phyloP scores from a whole-genome alignment of 805 yeast species.

The Kluyveromyces lactis region DNA sequence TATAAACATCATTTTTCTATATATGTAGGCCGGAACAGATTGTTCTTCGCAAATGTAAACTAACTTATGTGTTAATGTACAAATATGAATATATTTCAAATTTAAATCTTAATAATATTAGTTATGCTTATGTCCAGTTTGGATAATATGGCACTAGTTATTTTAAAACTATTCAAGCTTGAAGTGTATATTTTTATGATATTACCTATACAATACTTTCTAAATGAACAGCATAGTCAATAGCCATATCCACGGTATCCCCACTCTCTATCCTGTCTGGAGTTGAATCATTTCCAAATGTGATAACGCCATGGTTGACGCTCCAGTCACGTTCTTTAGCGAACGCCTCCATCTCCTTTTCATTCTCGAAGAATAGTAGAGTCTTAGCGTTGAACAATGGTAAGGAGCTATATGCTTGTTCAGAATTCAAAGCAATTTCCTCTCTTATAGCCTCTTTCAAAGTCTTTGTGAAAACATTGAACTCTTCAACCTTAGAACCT shows the following conservation, averaged over 20 bases:
- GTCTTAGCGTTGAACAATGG: conserved; percentile 80
- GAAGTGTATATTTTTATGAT: too few species aligned
- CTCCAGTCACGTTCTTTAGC: conserved; percentile 52
- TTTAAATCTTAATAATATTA: not conserved
- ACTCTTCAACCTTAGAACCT: conserved; percentile 52
- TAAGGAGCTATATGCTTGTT: conserved; percentile 62
- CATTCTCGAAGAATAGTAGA: conserved; percentile 59
- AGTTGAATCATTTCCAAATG: conserved; percentile 31
- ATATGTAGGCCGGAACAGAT: not conserved
- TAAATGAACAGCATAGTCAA: conserved; percentile 81
- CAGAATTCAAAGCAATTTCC: conserved; percentile 81
- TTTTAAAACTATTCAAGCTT: too few species aligned
- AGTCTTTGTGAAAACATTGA: conserved; percentile 65
- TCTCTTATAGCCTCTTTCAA: conserved; percentile 71
- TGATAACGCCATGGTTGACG: conserved; percentile 42
- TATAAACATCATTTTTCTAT: too few species aligned
- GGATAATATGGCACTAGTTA: too few species aligned
- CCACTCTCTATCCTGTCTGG: conserved; percentile 32
- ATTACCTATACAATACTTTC: conserved; percentile 82
- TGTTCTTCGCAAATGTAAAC: not conserved
- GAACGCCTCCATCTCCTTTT: conserved; percentile 45
- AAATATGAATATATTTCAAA: not conserved
- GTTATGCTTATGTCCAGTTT: not conserved
- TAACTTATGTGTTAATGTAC: not conserved
- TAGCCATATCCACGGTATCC: conserved; percentile 56